Percentiles rank a stretch among this genome's conserved stretches.
phyloP scores from a whole-genome alignment of 176 grass and related monocot genomes.

The Thinopyrum elongatum region DNA sequence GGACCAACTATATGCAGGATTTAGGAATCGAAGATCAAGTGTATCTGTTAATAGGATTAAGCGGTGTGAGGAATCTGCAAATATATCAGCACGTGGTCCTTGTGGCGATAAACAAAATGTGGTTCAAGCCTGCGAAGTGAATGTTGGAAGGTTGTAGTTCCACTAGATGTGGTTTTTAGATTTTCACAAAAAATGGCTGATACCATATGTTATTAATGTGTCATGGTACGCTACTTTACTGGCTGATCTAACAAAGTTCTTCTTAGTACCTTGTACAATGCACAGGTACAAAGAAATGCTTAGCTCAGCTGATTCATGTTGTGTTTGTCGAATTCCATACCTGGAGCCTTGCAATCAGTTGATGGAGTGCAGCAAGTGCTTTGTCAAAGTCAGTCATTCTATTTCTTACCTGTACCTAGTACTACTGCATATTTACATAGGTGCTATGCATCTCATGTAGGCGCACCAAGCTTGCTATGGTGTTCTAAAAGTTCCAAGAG shows the following conservation, averaged over 20 bases:
- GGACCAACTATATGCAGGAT: slow-evolving; percentile 38
- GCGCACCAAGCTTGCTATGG: slow-evolving; percentile 99
- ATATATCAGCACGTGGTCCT: slow-evolving; percentile 24
- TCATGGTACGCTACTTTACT: slow-evolving; percentile 10
- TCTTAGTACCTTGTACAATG: slow-evolving; percentile 41
- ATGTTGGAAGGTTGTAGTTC: slow-evolving; percentile 49
- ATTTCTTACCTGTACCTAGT: slow-evolving; percentile 15
- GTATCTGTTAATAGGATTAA: slow-evolving; percentile 28
- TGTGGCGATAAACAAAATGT: slow-evolving; percentile 21
- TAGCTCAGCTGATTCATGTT: slow-evolving; percentile 67
- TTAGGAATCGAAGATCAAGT: slow-evolving; percentile 28
- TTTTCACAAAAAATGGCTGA: background rate
- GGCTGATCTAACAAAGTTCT: slow-evolving; percentile 5
- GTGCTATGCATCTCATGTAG: slow-evolving; percentile 45
- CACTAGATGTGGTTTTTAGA: slow-evolving; percentile 11
- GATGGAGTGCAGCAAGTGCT: slow-evolving; percentile 74
- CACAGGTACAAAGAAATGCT: slow-evolving; percentile 42
- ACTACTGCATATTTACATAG: slow-evolving; percentile 36
- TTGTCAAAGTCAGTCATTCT: slow-evolving; percentile 62
- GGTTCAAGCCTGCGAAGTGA: slow-evolving; percentile 30
- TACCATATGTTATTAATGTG: slow-evolving; percentile 14
- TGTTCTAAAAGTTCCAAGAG: slow-evolving; percentile 76
- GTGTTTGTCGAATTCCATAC: slow-evolving; percentile 79
- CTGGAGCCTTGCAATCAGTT: slow-evolving; percentile 72
- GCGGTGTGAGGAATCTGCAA: slow-evolving; percentile 24